Base-by-base conservation (phyloP, 2,329 filamentous ascomycete genomes). In the Sclerotinia nivalis region DNA sequence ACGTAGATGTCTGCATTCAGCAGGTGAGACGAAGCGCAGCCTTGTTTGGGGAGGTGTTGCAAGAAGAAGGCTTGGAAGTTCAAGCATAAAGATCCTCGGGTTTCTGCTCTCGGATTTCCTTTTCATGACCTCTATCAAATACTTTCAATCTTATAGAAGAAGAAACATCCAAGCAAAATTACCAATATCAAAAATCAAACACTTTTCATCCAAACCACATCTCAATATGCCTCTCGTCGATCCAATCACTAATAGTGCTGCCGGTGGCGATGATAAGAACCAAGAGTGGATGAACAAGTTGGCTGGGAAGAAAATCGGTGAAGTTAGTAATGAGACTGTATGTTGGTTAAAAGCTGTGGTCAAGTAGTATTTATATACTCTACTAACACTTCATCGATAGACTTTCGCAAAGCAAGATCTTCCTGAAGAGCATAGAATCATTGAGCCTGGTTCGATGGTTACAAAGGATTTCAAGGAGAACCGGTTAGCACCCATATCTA, bases 151-250 rank as follows among this genome's bases (percentile, higher is more conserved):
- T 22, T 50, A 25, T 31, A n/a, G 18, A 62, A 47, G 60, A 64
- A 52, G 49, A 68, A 52, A 22, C 10, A 18, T 54, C 12, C 59
- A 45, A 45, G 49, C 13, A 22, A 43, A 15, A 12, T 22, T 34
- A 25, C 49, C 47, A 52, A 47, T 15, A 64, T 47, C 49, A 54
- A 47, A 56, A 60, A n/a, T n/a, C 56, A 72, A 49, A 66, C 25
- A 52, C 40, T 70, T 70, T 72, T 72, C 72, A 28, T 68, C 68
- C 28, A 69, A 72, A 58, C 55, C 58, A 68, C 37, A 64, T 50
- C 25, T 72, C 81, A 89, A 78, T 8, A 86, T 90, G 88, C 88
- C 88, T 86, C 87, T 90, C 80, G 83, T 90, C 75, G 84, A 88
- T 25, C 87, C 87, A 69, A 86, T 85, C 76, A 80, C 89, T 74